A percentile compares a stretch with the other conserved stretches of the same genome.
These are phyloP conservation scores for Monascus ruber DNA, from an alignment of 2,329 filamentous ascomycete species.

Conservation along the genomic window DNA sequence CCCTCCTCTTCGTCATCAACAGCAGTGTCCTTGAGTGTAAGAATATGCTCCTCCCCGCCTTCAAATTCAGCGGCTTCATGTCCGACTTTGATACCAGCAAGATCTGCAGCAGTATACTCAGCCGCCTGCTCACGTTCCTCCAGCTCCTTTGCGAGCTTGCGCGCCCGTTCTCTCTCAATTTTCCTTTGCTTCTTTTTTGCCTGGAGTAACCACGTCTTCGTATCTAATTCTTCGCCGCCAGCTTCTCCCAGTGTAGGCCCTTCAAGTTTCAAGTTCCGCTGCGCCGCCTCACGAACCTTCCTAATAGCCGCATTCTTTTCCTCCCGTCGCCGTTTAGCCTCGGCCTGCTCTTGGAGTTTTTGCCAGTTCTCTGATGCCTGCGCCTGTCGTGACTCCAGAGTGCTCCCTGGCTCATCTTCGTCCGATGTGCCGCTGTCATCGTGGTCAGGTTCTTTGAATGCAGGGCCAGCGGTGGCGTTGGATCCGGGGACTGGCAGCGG, in stretches of 20 bases:
- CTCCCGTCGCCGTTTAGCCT: slow-evolving; percentile 65
- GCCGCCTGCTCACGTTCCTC: slow-evolving; percentile 63
- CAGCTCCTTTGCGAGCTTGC: slow-evolving; percentile 61
- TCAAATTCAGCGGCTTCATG: slow-evolving; percentile 76
- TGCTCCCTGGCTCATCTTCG: slow-evolving; percentile 66
- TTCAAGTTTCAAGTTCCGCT: slow-evolving; percentile 62
- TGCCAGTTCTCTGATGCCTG: slow-evolving; percentile 39
- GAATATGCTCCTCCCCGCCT: slow-evolving; percentile 68
- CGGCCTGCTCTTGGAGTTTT: slow-evolving; percentile 54
- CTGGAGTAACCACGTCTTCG: slow-evolving; percentile 74
- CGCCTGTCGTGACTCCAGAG: slow-evolving; percentile 56
- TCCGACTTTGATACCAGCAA: slow-evolving; percentile 82
- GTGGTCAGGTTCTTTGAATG: slow-evolving; percentile 45
- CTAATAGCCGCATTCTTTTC: slow-evolving; percentile 73
- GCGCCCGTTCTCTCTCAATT: slow-evolving; percentile 62
- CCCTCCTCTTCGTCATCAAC: slow-evolving; percentile 78
- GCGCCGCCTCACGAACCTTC: slow-evolving; percentile 73
- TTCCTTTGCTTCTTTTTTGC: slow-evolving; percentile 93
- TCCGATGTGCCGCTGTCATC: slow-evolving; percentile 28
- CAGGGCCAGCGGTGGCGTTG: slow-evolving; percentile 36
- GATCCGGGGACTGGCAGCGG: slow-evolving; percentile 72
- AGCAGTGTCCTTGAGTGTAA: slow-evolving; percentile 88
- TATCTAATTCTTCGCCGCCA: slow-evolving; percentile 57
- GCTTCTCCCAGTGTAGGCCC: slow-evolving; percentile 75
- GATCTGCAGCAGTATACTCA: slow-evolving; percentile 74